Base-by-base conservation (phyloP, 2,329 filamentous ascomycete genomes). In the Aspergillus cejpii region DNA sequence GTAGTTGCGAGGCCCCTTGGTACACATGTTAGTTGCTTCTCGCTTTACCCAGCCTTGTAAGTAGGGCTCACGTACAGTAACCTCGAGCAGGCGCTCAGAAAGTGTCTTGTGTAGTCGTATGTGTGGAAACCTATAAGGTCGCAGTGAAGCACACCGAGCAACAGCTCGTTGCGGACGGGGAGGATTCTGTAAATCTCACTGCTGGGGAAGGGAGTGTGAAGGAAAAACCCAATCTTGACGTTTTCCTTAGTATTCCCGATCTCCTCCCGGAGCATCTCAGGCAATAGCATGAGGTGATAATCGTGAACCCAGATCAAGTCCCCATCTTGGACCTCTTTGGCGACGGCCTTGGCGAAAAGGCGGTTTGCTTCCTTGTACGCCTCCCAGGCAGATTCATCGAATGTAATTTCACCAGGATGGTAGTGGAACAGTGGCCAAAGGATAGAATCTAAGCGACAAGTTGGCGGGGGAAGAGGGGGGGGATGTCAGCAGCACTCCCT, bases 341-440 rank as follows among this genome's bases (percentile, higher is more conserved):
- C 83, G 55, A 96, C 83, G 19, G 84, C 83, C 71, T 89, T 83
- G 47, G 91, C 90, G 62, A 96, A 96, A 12, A 92, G 76, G 41
- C 83, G 80, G 69, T 96, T 96, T 55, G 92, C 90, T 63, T 94
- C 85, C 57, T 81, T 82, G 73, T 96, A 96, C 47, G 88, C 90
- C 21, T 82, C 77, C 90, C 90, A 96, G 5, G 87, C 85, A 37
- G 82, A 84, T 70, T 96, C 90, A 71, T 95, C 89, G 67, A 95
- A 96, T 36, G 88, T 94, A 59, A 95, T 94, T 75, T 95, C 90
- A 63, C 89, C 89, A 39, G 91, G 90, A 67, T 96, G 91, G 72
- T 96, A 96, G 73, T 96, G 90, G 74, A 96, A 92, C 24, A 96
- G 81, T 3, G 90, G 90, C 90, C 90, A 96, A 47, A 96, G 81